Base-by-base conservation (phyloP, 164 flowering plant species). In the Taxillus chinensis region DNA sequence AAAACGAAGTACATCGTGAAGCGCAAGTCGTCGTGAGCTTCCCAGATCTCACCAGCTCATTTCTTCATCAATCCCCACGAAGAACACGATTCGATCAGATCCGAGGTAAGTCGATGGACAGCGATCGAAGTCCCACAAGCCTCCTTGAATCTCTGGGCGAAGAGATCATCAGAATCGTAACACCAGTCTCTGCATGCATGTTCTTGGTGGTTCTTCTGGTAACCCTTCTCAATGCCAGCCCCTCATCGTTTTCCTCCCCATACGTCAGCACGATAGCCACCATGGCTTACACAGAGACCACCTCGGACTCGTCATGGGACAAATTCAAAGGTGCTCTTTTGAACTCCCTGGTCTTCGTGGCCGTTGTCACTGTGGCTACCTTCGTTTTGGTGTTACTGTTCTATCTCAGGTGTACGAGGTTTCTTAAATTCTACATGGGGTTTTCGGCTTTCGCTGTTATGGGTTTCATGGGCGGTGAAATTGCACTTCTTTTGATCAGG, bases 111-210 rank as follows among this genome's bases (percentile, higher is more conserved):
- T 57, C 64, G 58, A 86, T 86, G 92, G 82, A 78, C 51, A 69
- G 70, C 71, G 72, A 54, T 48, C 75, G 43, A 43, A 82, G 61
- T 71, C 78, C 84, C 77, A 68, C 60, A 43, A 77, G 75, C 71
- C 50, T 95, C 42, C 72, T 91, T 42, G 86, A 87, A 8, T 71
- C 89, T 16, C 58, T 87, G 0, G 99, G 99, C 5, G 96, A 91
- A 75, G 96, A 95, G 71, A 80, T 91, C 65, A 57, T 86, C 73
- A 71, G 95, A 74, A 91, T 95, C 77, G 51, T 95, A 12, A 66
- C 83, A 5, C 99, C 96, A 15, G 99, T 91, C 54, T 84, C 99
- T 59, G 78, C 78, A 15, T 95, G 99, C 73, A 95, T 95, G 96
- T 68, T 89, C 59, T 50, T 83, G 62, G 99, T 91, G 27, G 96